Conservation (phyloP, 768 basidiomycete species). For the Leccinum subgranulosum region DNA sequence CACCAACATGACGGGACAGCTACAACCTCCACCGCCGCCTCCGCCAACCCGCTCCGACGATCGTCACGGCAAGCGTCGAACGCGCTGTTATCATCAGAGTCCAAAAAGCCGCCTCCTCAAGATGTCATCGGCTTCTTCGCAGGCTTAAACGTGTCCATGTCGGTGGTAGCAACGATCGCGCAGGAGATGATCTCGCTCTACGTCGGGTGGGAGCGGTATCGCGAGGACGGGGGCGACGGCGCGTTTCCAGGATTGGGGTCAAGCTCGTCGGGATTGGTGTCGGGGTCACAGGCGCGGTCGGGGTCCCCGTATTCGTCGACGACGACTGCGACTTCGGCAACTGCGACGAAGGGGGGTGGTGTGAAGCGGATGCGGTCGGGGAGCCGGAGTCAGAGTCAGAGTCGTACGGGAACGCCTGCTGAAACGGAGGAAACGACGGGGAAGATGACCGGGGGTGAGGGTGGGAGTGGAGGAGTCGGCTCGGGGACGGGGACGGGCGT, state of each 20-base stretch:
- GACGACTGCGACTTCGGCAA: background rate
- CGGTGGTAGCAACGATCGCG: slow-evolving; percentile 76
- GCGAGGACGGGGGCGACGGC: slow-evolving; percentile 53
- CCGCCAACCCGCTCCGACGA: slow-evolving; percentile 43
- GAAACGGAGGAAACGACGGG: slow-evolving; percentile 16
- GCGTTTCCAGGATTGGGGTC: slow-evolving; percentile 2
- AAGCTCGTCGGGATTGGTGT: background rate
- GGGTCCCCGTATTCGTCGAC: slow-evolving; percentile 22
- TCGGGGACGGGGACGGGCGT: slow-evolving; percentile 20
- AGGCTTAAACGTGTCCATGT: slow-evolving; percentile 79
- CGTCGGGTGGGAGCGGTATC: slow-evolving; percentile 83
- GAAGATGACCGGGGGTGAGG: slow-evolving; percentile 1
- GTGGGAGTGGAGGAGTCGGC: background rate
- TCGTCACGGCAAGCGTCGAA: slow-evolving; percentile 49
- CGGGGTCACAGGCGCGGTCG: slow-evolving; percentile 3
- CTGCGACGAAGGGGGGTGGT: slow-evolving; percentile 13
- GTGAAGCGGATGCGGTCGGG: slow-evolving; percentile 23
- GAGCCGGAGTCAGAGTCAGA: too few species aligned
- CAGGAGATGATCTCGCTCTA: slow-evolving; percentile 93
- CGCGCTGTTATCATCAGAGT: slow-evolving; percentile 20
- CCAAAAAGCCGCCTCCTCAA: slow-evolving; percentile 38
- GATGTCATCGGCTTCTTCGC: slow-evolving; percentile 84
- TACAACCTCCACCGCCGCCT: background rate
- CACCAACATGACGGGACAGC: background rate
- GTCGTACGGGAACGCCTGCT: slow-evolving; percentile 32